A percentile compares a stretch with the other conserved stretches of the same genome.
Conservation (phyloP, 495 filamentous ascomycete species). For the Penicillium lagena region DNA sequence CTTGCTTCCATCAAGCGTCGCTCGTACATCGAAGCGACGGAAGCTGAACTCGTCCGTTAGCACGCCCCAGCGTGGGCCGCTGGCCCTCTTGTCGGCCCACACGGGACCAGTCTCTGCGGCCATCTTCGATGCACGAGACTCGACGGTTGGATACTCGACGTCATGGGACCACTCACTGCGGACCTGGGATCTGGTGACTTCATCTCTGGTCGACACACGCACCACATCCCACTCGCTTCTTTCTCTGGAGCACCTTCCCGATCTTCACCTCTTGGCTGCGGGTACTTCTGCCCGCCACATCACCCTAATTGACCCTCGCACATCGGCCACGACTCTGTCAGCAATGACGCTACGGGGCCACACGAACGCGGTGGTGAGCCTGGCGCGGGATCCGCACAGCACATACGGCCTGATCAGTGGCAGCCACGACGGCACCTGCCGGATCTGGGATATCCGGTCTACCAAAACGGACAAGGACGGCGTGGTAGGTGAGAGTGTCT, state of each 20-base stretch:
- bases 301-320: slow-evolving; percentile 82
- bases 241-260: slow-evolving; percentile 62
- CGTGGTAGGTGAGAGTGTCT: slow-evolving; percentile 71
- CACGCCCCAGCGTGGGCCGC: slow-evolving; percentile 69
- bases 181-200: slow-evolving; percentile 86
- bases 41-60: slow-evolving; percentile 61
- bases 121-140: slow-evolving; percentile 76
- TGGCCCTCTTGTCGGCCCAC: slow-evolving; percentile 67
- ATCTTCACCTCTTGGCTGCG: slow-evolving; percentile 68
- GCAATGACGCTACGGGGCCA: slow-evolving; percentile 89
- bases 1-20: slow-evolving; percentile 55
- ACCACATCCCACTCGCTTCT: slow-evolving; percentile 77
- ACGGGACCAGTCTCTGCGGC: slow-evolving; percentile 63
- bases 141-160: slow-evolving; percentile 81
- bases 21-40: slow-evolving; percentile 63
- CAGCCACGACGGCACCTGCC: slow-evolving; percentile 81
- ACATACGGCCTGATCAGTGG: slow-evolving; percentile 75
- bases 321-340: slow-evolving; percentile 60
- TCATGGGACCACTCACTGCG: slow-evolving; percentile 85
- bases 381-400: slow-evolving; percentile 66
- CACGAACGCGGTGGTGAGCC: slow-evolving; percentile 68
- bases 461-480: slow-evolving; percentile 60
- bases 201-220: slow-evolving; percentile 64
- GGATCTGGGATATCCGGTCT: slow-evolving; percentile 86
- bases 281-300: slow-evolving; percentile 84